Conservation (phyloP, 176 grass and related monocot species). For the Tuctoria greenei region DNA sequence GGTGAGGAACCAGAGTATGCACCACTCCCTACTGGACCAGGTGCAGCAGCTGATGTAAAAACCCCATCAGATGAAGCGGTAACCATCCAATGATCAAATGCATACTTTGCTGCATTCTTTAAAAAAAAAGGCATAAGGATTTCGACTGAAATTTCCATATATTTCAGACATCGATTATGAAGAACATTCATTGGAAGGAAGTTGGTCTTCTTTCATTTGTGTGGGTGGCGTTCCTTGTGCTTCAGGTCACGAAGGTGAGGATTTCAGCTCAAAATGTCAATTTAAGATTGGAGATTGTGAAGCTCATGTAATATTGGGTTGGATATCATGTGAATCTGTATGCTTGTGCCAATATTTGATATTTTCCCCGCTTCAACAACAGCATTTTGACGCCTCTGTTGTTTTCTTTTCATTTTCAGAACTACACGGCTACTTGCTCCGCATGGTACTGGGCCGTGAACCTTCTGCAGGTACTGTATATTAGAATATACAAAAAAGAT, state of each 20-base stretch:
- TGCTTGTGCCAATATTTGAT: not conserved
- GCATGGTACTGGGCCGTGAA: slow-evolving; percentile 80
- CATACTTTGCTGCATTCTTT: not conserved
- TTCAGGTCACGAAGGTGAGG: slow-evolving; percentile 76
- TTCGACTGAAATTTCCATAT: slow-evolving; percentile 27
- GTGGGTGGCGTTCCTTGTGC: slow-evolving; percentile 76
- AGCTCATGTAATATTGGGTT: slow-evolving; percentile 17
- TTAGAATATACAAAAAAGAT: slow-evolving; percentile 16
- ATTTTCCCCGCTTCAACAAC: not conserved
- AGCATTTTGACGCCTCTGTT: slow-evolving; percentile 13
- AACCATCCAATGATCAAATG: slow-evolving; percentile 31
- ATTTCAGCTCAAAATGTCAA: slow-evolving; percentile 14
- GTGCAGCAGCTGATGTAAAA: slow-evolving; percentile 47
- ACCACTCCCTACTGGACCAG: slow-evolving; percentile 67
- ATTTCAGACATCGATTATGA: slow-evolving; percentile 56
- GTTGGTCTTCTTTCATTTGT: slow-evolving; percentile 77
- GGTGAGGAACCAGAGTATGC: slow-evolving; percentile 59
- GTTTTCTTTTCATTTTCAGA: slow-evolving; percentile 50
- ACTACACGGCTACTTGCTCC: slow-evolving; percentile 81
- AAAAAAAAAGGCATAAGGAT: not conserved
- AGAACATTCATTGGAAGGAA: slow-evolving; percentile 88
- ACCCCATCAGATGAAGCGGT: slow-evolving; percentile 49
- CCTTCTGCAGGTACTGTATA: slow-evolving; percentile 67
- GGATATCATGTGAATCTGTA: not conserved
- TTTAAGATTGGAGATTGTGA: slow-evolving; percentile 19